These are phyloP conservation scores for Wickerhamomyces sp. DNA, from an alignment of 1,139 yeast species.

Conservation along the genomic window DNA sequence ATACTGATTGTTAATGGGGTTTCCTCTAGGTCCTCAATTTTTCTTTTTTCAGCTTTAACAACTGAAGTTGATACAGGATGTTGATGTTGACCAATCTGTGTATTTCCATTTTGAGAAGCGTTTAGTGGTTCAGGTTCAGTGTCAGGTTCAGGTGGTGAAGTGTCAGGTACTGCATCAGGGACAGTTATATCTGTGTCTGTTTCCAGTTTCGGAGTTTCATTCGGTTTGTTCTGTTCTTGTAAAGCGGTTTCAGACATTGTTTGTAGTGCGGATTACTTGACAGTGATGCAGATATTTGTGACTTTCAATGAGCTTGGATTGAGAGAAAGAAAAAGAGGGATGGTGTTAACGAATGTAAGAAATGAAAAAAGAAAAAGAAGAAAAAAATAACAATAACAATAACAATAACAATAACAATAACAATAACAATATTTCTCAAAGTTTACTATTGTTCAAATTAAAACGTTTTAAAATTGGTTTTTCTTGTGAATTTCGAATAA, in stretches of 20 bases:
- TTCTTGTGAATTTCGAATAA: no score
- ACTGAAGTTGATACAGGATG: background rate
- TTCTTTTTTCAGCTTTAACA: constrained; percentile 18
- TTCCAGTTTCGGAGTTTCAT: background rate
- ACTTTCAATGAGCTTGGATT: no score
- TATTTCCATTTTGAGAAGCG: constrained; percentile 1
- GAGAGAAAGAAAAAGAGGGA: no score
- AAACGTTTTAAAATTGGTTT: no score
- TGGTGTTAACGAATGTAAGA: no score
- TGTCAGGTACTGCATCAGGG: constrained; percentile 8
- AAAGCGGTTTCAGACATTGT: background rate
- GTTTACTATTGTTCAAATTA: no score
- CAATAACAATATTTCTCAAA: no score
- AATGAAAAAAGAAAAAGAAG: no score
- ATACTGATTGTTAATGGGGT: constrained; percentile 1
- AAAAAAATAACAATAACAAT: no score
- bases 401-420: no score
- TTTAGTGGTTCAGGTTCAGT: background rate
- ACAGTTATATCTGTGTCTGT: constrained; percentile 7
- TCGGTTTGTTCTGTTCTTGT: background rate
- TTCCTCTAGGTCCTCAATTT: constrained; percentile 18
- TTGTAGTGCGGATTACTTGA: background rate
- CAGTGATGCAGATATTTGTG: no score
- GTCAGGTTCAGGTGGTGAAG: no score
- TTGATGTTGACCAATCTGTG: background rate